Percentiles rank a stretch among this genome's conserved stretches.
Evolutionary conservation across 805 yeast species (phyloP).

Genomic region (Suhomyces pyralidae): DNA sequence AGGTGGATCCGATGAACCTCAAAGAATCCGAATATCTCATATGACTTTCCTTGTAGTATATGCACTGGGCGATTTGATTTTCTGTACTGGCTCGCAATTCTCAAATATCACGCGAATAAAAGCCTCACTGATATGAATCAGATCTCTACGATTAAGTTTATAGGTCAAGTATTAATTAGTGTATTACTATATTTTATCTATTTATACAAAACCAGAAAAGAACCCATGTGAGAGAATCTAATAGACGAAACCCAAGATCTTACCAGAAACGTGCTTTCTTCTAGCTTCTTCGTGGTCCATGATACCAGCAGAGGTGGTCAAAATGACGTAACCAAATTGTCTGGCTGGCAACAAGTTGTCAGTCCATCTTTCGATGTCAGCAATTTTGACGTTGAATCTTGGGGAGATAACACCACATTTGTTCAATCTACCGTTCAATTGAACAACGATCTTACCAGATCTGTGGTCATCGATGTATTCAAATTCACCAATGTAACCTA

Average conservation of each 20-base stretch:
- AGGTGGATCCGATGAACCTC: conserved; percentile 29
- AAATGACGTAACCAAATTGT: conserved; percentile 25
- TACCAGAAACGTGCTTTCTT: conserved; percentile 28
- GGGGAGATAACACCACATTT: conserved; percentile 28
- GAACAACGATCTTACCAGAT: conserved; percentile 95
- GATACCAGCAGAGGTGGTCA: conserved; percentile 27
- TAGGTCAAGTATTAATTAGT: not conserved
- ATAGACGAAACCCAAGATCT: conserved; percentile 26
- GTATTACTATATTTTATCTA: conserved; percentile 1
- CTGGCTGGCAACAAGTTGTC: conserved; percentile 30
- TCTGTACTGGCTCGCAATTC: not conserved
- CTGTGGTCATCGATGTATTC: conserved; percentile 99
- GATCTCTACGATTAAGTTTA: not conserved
- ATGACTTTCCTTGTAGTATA: not conserved
- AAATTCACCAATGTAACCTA: conserved; percentile 88
- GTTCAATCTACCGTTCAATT: conserved; percentile 82
- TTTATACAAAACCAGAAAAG: conserved; percentile 2
- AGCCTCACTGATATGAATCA: not conserved
- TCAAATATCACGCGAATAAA: not conserved
- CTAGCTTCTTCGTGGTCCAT: conserved; percentile 30
- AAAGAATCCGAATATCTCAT: conserved; percentile 12
- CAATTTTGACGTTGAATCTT: conserved; percentile 25
- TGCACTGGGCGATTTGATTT: not conserved
- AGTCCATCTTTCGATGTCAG: conserved; percentile 25
- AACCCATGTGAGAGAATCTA: conserved; percentile 4